Percentiles rank a stretch among this genome's conserved stretches.
Evolutionary conservation across 352 stramenopile species (phyloP).

Genomic region (Phytophthora palmivora): DNA sequence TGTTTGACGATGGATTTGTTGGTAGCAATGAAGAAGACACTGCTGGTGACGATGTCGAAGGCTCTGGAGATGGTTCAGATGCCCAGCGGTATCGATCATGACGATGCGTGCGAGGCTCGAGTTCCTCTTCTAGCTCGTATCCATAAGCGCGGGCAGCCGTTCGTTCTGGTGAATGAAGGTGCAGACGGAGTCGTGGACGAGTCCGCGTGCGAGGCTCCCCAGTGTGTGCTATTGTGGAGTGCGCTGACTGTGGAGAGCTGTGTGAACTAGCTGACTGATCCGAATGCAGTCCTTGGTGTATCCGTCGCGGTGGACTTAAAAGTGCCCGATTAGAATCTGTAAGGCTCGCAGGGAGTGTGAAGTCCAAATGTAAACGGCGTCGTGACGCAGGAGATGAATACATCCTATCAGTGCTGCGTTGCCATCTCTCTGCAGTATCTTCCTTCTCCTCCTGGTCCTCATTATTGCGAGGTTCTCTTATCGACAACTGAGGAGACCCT

Average conservation of each 20-base stretch:
- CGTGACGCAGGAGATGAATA: conserved; percentile 18
- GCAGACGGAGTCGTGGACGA: conserved; percentile 25
- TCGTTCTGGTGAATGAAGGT: conserved; percentile 35
- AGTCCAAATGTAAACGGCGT: conserved; percentile 49
- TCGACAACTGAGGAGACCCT: conserved; percentile 20
- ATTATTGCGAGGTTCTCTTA: conserved; percentile 4
- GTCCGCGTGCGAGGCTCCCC: conserved; percentile 23
- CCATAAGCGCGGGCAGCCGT: conserved; percentile 35
- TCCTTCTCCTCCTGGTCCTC: conserved; percentile 42
- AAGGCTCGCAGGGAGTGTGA: conserved; percentile 26
- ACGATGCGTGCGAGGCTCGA: conserved; percentile 32
- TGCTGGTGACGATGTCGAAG: conserved; percentile 12
- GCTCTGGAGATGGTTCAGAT: conserved; percentile 25
- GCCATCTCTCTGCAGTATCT: conserved; percentile 9
- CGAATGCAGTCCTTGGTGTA: conserved; percentile 14
- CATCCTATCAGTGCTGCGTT: conserved; percentile 6
- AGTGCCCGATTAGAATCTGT: conserved; percentile 20
- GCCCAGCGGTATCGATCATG: conserved; percentile 33
- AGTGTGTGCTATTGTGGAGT: conserved; percentile 20
- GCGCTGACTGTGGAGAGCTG: conserved; percentile 21
- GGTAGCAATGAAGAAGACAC: conserved; percentile 27
- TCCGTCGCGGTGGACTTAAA: conserved; percentile 12
- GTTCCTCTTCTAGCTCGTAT: conserved; percentile 40
- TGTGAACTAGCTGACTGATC: conserved; percentile 22
- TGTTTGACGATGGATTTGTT: conserved; percentile 1